These are phyloP conservation scores for Pythium monospermum DNA, from an alignment of 352 stramenopile species.

Conservation along the genomic window DNA sequence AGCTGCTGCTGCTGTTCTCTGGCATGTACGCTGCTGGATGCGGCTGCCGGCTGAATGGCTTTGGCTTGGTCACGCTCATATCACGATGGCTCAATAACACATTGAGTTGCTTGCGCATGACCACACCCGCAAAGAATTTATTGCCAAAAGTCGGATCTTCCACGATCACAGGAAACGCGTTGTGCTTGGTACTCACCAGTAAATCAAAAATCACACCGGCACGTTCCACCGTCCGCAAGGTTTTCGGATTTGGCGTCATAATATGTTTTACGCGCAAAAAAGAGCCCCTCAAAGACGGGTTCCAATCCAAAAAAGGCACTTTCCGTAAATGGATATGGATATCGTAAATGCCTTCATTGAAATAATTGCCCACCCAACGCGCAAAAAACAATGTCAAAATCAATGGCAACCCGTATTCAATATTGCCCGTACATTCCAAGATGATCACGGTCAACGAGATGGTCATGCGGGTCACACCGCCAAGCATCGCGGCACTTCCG, in stretches of 20 bases:
- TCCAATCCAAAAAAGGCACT: constrained; percentile 77
- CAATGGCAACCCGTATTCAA: constrained; percentile 96
- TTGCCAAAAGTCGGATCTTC: constrained; percentile 81
- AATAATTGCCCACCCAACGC: constrained; percentile 96
- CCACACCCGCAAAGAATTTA: constrained; percentile 75
- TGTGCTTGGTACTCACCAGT: constrained; percentile 80
- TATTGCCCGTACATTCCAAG: constrained; percentile 96
- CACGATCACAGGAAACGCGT: constrained; percentile 85
- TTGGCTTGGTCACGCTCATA: constrained; percentile 59
- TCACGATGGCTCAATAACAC: constrained; percentile 67
- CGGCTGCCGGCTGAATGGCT: constrained; percentile 66
- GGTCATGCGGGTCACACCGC: constrained; percentile 97
- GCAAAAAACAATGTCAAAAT: constrained; percentile 97
- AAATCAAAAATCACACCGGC: constrained; percentile 92
- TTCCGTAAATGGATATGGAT: constrained; percentile 96
- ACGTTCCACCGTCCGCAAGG: constrained; percentile 90
- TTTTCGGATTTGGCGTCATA: constrained; percentile 94
- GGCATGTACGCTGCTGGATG: constrained; percentile 39
- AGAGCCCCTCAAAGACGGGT: constrained; percentile 52
- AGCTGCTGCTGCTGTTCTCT: constrained; percentile 23
- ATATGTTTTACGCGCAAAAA: constrained; percentile 89
- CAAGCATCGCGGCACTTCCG: constrained; percentile 92
- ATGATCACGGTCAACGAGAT: constrained; percentile 99
- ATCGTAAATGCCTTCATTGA: constrained; percentile 99
- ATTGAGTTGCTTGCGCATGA: constrained; percentile 79